These are phyloP conservation scores for Suillus luteus DNA, from an alignment of 768 basidiomycete genomes.

Conservation along the genomic window DNA sequence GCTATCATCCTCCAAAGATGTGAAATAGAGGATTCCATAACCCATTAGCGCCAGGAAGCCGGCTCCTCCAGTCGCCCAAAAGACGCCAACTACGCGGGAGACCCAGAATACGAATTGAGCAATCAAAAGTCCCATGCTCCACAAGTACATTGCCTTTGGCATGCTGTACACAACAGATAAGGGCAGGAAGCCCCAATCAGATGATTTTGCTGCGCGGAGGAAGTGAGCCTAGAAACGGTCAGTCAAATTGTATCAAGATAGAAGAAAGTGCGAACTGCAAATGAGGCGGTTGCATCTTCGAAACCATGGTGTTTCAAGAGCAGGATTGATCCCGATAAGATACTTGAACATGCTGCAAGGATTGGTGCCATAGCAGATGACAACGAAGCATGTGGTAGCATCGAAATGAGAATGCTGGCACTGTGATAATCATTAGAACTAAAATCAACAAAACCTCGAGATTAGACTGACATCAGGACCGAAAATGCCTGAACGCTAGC, in stretches of 20 bases:
- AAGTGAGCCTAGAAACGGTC: conserved; percentile 21
- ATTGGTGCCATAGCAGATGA: conserved; percentile 10
- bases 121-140: conserved; percentile 35
- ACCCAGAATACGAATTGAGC: conserved; percentile 21
- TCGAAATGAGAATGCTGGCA: conserved; percentile 40
- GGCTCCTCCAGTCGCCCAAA: neutral
- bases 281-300: conserved; percentile 30
- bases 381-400: conserved; percentile 11
- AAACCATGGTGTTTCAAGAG: conserved; percentile 12
- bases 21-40: neutral
- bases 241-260: neutral
- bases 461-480: conserved; percentile 19
- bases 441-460: conserved; percentile 22
- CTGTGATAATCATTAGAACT: conserved; percentile 33
- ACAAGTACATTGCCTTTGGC: conserved; percentile 50
- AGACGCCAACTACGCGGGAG: conserved; percentile 1
- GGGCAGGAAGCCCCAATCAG: conserved; percentile 45
- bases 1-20: neutral
- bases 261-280: conserved; percentile 37
- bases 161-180: conserved; percentile 48
- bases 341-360: conserved; percentile 12
- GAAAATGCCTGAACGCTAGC: conserved; percentile 16
- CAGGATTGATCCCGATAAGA: conserved; percentile 12
- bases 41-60: neutral
- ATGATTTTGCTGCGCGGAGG: conserved; percentile 32